Evolutionary conservation across 805 yeast species (phyloP).

Genomic region (Nakazawaea laoshanensis): DNA sequence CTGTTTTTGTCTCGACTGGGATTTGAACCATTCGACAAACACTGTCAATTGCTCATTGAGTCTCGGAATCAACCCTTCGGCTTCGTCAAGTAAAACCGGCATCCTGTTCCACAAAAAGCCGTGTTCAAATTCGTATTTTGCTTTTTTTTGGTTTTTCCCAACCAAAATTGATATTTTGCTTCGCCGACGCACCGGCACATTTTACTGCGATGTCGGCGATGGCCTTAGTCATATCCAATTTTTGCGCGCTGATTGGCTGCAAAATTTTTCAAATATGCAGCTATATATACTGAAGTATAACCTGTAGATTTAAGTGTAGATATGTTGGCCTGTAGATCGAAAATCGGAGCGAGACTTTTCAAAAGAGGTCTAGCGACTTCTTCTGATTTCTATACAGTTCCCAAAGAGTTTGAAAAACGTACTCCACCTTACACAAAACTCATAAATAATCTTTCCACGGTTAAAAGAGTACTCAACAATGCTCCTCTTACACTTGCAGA

Average conservation of each 20-base stretch:
- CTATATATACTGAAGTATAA: too few species aligned
- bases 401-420: slow-evolving; percentile 56
- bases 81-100: too few species aligned
- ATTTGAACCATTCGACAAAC: slow-evolving; percentile 2
- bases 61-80: too few species aligned
- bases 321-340: slow-evolving; percentile 1
- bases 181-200: neutral
- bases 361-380: slow-evolving; percentile 4
- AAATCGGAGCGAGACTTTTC: neutral
- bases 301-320: too few species aligned
- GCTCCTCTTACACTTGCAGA: slow-evolving; percentile 89
- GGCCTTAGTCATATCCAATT: neutral
- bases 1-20: slow-evolving; percentile 2
- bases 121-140: too few species aligned
- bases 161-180: too few species aligned
- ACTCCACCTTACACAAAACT: slow-evolving; percentile 86
- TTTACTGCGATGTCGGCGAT: neutral
- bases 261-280: slow-evolving; percentile 2
- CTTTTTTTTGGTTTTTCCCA: too few species aligned
- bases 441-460: slow-evolving; percentile 45
- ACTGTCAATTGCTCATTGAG: too few species aligned
- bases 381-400: slow-evolving; percentile 26
- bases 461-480: slow-evolving; percentile 20
- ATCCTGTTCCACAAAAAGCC: too few species aligned
- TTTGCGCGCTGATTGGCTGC: neutral